Evolutionary conservation across 1,139 yeast species (phyloP).

Genomic region (Pichia sorboxylosa): DNA sequence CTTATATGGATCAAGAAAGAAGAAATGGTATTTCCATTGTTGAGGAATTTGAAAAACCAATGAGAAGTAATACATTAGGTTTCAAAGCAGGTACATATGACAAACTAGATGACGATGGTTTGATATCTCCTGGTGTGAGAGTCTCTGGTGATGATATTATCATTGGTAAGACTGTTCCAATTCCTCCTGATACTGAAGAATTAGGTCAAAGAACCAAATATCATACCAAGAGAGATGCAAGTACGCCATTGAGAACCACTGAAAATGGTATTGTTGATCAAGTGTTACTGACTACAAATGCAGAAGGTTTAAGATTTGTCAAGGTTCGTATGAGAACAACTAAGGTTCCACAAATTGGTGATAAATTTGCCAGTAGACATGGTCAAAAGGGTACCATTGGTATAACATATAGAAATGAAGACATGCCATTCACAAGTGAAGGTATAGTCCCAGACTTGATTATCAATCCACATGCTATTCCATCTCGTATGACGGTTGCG

Average conservation of each 20-base stretch:
- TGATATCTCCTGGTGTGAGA: slow-evolving; percentile 95
- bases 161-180: slow-evolving; percentile 97
- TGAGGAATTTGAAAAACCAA: slow-evolving; percentile 92
- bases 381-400: slow-evolving; percentile 99
- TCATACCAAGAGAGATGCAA: slow-evolving; percentile 97
- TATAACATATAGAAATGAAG: slow-evolving; percentile 96
- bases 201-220: slow-evolving; percentile 96
- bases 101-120: slow-evolving; percentile 94
- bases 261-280: slow-evolving; percentile 98
- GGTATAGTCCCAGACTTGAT: slow-evolving; percentile 96
- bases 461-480: slow-evolving; percentile 98
- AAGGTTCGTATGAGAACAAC: slow-evolving; percentile 99
- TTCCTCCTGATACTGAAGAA: slow-evolving; percentile 96
- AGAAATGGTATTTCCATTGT: slow-evolving; percentile 97
- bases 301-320: slow-evolving; percentile 94
- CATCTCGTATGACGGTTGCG: slow-evolving; percentile 99
- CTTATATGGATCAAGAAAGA: slow-evolving; percentile 97
- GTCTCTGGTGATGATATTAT: slow-evolving; percentile 98
- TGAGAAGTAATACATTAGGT: slow-evolving; percentile 85
- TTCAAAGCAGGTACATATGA: slow-evolving; percentile 97
- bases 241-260: slow-evolving; percentile 92
- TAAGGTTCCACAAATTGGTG: slow-evolving; percentile 97
- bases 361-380: slow-evolving; percentile 97
- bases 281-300: slow-evolving; percentile 90
- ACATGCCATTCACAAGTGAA: slow-evolving; percentile 96